Base-by-base conservation (phyloP, 1,284 basidiomycete species). In the Chalciporus sp. region DNA sequence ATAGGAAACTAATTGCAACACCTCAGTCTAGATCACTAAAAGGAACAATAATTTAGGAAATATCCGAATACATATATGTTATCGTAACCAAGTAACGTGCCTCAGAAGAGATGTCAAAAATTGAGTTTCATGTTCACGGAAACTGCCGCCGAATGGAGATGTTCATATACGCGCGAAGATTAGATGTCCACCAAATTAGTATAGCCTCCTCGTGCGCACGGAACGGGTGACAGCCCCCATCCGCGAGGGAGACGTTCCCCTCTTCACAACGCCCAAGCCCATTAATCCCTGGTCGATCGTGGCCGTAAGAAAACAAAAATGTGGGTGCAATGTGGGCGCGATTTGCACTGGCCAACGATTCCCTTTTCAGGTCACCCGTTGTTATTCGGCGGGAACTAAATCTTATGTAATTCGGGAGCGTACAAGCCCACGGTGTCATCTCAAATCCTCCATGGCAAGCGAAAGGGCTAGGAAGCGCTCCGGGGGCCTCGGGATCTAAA, bases 241-340 rank as follows among this genome's bases (percentile, higher is more conserved):
- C 54, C 62, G 62, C 61, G 62, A 59, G 56, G n/a, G 50, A 26
- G 8, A 43, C 47, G 37, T 47, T 49, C 35, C 37, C 35, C 35
- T 37, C 17, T 8, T 37, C 33, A 49, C 26, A 26, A 39, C 26
- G 37, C 31, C 31, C 12, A 33, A 33, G 4, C n/a, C n/a, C 16
- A 37, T 37, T 7, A 37, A 37, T n/a, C 35, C 8, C 35, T 37
- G 7, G 29, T 20, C 44, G 31, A 46, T 35, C 44, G 33, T 46
- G 14, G 43, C 28, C 27, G 44, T 23, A 46, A 46, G 28, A 19
- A 44, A 44, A 17, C 16, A 16, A 16, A 16, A 44, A 20, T 31
- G 43, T 9, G 17, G 27, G 11, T 47, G 39, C 57, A 53, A 39
- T 45, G 55, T 19, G 40, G 17, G 29, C 40, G 5, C 20, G 29